Conservation (phyloP, 768 basidiomycete genomes). For the Naganishia friedmannii region DNA sequence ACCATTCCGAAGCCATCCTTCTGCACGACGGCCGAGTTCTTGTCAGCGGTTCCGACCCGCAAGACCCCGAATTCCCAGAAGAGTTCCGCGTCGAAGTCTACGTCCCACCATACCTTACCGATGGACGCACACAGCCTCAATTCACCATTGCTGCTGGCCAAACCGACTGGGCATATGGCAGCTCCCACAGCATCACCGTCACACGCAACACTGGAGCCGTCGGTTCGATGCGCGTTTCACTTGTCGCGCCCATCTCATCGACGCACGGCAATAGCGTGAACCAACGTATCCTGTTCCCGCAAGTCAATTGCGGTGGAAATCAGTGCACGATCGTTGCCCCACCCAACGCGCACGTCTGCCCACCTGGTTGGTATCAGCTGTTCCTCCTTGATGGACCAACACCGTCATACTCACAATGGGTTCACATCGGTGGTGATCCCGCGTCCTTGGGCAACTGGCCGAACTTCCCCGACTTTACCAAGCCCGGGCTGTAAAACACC, state of each 20-base stretch:
- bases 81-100: conserved; percentile 38
- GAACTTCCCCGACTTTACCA: conserved; percentile 63
- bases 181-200: conserved; percentile 59
- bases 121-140: conserved; percentile 31
- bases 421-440: conserved; percentile 53
- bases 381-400: conserved; percentile 32
- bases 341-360: conserved; percentile 34
- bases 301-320: conserved; percentile 32
- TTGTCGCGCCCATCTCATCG: conserved; percentile 33
- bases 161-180: conserved; percentile 68
- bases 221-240: conserved; percentile 30
- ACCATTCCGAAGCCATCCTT: conserved; percentile 39
- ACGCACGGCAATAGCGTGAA: conserved; percentile 36
- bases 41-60: conserved; percentile 37
- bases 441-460: conserved; percentile 71
- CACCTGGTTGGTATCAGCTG: conserved; percentile 37
- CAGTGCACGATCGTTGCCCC: conserved; percentile 36
- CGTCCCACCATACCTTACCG: conserved; percentile 37
- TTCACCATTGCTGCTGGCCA: conserved; percentile 54
- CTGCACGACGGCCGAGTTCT: conserved; percentile 40
- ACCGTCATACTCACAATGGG: conserved; percentile 34
- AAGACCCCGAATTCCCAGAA: conserved; percentile 37
- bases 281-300: conserved; percentile 36
- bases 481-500: conserved; percentile 58
- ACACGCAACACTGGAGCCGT: conserved; percentile 54